phyloP scores from a whole-genome alignment of 176 grass and related monocot species.

The Tillandsia fasciculata region DNA sequence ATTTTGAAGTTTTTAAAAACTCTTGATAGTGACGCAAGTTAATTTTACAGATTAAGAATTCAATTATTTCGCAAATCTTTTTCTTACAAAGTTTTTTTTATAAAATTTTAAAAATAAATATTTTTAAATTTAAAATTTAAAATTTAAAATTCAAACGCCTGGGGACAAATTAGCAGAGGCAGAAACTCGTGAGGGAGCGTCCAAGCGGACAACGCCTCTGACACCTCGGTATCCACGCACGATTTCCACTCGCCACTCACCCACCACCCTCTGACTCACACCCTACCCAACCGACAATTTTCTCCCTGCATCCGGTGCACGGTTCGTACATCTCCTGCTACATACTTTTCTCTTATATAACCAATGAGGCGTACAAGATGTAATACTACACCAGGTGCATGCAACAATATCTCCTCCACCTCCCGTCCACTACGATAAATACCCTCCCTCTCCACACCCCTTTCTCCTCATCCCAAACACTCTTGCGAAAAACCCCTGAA shows the following conservation, averaged over 20 bases:
- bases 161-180: neutral
- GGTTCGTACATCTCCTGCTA: neutral
- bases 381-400: no score
- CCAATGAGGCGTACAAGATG: no score
- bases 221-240: constrained; percentile 4
- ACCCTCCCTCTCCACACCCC: neutral
- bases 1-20: no score
- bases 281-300: neutral
- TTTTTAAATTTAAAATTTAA: no score
- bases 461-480: constrained; percentile 17
- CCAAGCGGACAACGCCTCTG: neutral
- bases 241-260: constrained; percentile 12
- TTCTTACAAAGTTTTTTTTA: no score
- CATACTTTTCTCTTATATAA: no score
- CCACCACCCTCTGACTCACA: neutral
- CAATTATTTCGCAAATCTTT: no score
- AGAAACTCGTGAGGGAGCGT: neutral
- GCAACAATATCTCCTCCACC: neutral
- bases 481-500: neutral
- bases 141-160: no score
- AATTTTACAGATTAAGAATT: no score
- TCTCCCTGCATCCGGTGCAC: neutral
- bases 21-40: no score
- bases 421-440: neutral
- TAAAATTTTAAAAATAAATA: no score